Base-by-base conservation (phyloP, 163 green algal species). In the Chlamydomonas reinhardtii region DNA sequence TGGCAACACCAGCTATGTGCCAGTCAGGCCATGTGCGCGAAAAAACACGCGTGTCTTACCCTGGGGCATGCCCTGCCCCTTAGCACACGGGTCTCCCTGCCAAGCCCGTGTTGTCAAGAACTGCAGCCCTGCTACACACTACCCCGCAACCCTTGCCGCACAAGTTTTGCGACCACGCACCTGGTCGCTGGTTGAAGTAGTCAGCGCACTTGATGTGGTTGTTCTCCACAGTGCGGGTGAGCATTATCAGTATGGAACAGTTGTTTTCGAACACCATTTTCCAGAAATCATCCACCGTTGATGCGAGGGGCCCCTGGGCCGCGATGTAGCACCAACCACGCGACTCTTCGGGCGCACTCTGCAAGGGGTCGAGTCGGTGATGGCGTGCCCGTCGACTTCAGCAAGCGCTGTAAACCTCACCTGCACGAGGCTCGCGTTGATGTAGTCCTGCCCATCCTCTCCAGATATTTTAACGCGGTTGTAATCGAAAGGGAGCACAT, bases 101-200 rank as follows among this genome's bases (percentile, higher is more conserved):
- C n/a, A n/a, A n/a, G n/a, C n/a, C n/a, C n/a, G n/a, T n/a, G n/a
- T n/a, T n/a, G n/a, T n/a, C n/a, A n/a, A n/a, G n/a, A n/a, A n/a
- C n/a, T n/a, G n/a, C n/a, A n/a, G n/a, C n/a, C n/a, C n/a, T n/a
- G n/a, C n/a, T n/a, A n/a, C n/a, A n/a, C n/a, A n/a, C n/a, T n/a
- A n/a, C n/a, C n/a, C n/a, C n/a, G n/a, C n/a, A 48, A 48, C 39
- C 8, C 19, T 17, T 12, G 48, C 48, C 14, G 48, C 14, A 19
- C 48, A 14, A 17, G 48, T 56, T 17, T 22, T 17, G 48, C 48
- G 48, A 56, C 48, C 17, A n/a, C 79, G 5, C 48, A 88, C 25
- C 82, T 76, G 35, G 79, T 70, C 39, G 73, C 27, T 52, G 94
- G 79, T 87, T 87, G 73, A 95, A 95, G 86, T 96, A 97, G 39